Evolutionary conservation across 83 land plant species (phyloP).

Genomic region (Picea abies): DNA sequence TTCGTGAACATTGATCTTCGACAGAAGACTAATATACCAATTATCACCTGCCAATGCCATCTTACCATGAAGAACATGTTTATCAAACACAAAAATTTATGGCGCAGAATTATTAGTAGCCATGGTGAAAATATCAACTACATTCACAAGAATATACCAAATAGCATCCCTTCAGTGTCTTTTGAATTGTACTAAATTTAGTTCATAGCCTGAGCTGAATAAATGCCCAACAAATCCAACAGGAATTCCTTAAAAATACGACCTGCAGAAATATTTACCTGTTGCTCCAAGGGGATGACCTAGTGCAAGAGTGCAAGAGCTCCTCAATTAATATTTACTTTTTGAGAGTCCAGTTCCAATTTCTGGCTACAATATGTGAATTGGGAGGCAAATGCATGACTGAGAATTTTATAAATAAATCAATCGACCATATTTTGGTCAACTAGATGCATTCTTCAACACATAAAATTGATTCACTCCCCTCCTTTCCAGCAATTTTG

Average conservation of each 20-base stretch:
- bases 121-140: neutral
- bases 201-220: no score
- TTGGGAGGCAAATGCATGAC: conserved; percentile 93
- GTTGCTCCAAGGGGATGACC: no score
- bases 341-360: conserved; percentile 71
- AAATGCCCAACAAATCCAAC: no score
- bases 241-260: no score
- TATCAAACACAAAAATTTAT: neutral
- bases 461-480: neutral
- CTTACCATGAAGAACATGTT: neutral
- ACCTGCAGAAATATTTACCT: no score
- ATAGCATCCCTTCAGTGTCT: no score
- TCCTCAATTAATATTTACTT: conserved; percentile 96
- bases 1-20: neutral
- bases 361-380: conserved; percentile 76
- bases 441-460: neutral
- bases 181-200: no score
- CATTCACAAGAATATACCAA: neutral
- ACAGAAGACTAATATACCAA: no score
- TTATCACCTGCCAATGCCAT: neutral
- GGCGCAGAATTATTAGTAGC: neutral
- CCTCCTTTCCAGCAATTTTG: no score
- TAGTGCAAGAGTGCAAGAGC: conserved; percentile 93
- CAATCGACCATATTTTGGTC: neutral
- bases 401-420: neutral